These are phyloP conservation scores for Fusarium mexicanum DNA, from an alignment of 2,329 filamentous ascomycete genomes.

Conservation along the genomic window DNA sequence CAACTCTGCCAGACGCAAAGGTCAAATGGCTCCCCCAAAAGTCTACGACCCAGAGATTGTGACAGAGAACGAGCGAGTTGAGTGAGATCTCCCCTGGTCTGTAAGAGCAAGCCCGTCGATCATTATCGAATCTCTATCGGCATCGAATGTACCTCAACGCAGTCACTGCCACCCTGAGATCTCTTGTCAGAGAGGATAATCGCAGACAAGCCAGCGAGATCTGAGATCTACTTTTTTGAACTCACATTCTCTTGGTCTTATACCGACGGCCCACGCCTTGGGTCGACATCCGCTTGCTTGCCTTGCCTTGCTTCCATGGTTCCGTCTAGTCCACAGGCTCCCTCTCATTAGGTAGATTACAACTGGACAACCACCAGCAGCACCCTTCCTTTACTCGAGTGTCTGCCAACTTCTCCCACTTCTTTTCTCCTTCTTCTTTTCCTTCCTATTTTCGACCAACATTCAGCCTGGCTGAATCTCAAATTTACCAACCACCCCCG, in stretches of 20 bases:
- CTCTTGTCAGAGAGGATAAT: slow-evolving; percentile 1
- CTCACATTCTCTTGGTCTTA: neutral
- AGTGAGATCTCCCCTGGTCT: slow-evolving; percentile 32
- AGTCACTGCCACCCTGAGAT: slow-evolving; percentile 3
- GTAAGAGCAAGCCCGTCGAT: slow-evolving; percentile 35
- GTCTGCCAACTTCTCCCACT: slow-evolving; percentile 27
- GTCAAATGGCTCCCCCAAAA: slow-evolving; percentile 27
- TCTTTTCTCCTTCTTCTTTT: slow-evolving; percentile 21
- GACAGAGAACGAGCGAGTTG: slow-evolving; percentile 15
- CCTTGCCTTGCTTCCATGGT: slow-evolving; percentile 26
- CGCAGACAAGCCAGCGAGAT: slow-evolving; percentile 7
- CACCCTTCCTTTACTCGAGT: slow-evolving; percentile 19
- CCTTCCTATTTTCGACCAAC: neutral
- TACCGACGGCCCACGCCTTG: slow-evolving; percentile 8
- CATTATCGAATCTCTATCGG: slow-evolving; percentile 8
- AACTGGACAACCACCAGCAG: slow-evolving; percentile 18
- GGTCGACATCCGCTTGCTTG: slow-evolving; percentile 20
- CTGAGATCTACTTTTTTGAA: slow-evolving; percentile 16
- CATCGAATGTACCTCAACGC: neutral
- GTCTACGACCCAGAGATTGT: slow-evolving; percentile 24
- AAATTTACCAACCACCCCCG: slow-evolving; percentile 15
- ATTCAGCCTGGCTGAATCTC: slow-evolving; percentile 13
- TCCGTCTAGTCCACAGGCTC: slow-evolving; percentile 6
- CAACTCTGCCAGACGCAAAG: slow-evolving; percentile 19
- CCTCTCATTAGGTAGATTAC: slow-evolving; percentile 26